A percentile compares a stretch with the other conserved stretches of the same genome.
Conservation (phyloP, 495 filamentous ascomycete genomes). For the Viridothelium virens region DNA sequence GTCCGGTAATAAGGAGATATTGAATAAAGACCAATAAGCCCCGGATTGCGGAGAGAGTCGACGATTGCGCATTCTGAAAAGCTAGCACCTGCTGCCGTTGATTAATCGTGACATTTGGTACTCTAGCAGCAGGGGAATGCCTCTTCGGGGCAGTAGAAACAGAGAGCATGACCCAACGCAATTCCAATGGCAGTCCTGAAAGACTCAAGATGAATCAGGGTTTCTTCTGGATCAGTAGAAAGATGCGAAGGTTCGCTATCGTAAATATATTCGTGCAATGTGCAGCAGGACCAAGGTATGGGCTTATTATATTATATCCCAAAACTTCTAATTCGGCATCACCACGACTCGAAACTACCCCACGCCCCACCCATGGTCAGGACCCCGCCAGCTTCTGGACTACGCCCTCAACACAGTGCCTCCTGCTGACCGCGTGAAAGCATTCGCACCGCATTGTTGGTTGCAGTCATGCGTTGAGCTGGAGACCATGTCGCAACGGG, state of each 20-base stretch:
- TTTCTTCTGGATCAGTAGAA: too few relatives aligned
- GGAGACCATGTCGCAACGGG: too few relatives aligned
- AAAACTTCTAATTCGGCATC: too few relatives aligned
- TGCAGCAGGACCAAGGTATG: too few relatives aligned
- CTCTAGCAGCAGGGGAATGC: neutral
- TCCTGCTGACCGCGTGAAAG: neutral
- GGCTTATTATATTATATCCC: too few relatives aligned
- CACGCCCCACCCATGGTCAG: too few relatives aligned
- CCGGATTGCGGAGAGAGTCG: neutral
- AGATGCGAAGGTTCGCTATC: too few relatives aligned
- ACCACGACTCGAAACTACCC: too few relatives aligned
- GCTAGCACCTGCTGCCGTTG: conserved; percentile 1
- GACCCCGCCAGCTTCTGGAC: too few relatives aligned
- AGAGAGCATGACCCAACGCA: neutral
- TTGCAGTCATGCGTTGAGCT: neutral
- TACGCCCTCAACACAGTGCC: neutral
- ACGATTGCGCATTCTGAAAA: neutral
- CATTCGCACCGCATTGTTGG: neutral
- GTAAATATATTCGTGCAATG: too few relatives aligned
- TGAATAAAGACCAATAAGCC: neutral
- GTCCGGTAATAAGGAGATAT: neutral
- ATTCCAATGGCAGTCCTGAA: neutral
- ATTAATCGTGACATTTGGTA: neutral
- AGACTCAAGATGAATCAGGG: neutral
- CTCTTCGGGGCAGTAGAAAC: neutral